Conservation (phyloP, 108 stramenopile species). For the Pseudonitzschia pungens region DNA sequence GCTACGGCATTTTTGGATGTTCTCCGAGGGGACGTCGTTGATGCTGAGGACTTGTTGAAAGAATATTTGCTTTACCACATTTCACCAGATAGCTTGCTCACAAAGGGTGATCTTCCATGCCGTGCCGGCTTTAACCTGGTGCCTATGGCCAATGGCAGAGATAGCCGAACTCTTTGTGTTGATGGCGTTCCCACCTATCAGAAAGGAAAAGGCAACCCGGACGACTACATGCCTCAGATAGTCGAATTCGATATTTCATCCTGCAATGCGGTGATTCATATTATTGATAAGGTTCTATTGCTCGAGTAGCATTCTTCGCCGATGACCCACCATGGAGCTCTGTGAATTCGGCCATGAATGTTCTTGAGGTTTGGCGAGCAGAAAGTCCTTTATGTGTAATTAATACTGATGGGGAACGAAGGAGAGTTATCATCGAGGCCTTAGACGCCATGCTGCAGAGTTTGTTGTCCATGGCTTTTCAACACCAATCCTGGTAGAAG, state of each 20-base stretch:
- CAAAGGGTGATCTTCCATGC: constrained; percentile 4
- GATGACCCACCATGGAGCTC: too few relatives aligned
- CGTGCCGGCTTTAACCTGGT: neutral
- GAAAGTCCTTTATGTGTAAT: too few relatives aligned
- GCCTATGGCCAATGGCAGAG: neutral
- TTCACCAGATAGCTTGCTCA: neutral
- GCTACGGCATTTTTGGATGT: neutral
- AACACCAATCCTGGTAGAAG: too few relatives aligned
- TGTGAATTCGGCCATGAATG: too few relatives aligned
- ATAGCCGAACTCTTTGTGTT: constrained; percentile 11
- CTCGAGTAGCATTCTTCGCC: neutral
- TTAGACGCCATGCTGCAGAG: too few relatives aligned
- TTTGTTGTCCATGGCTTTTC: too few relatives aligned
- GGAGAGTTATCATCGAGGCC: too few relatives aligned
- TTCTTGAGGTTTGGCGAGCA: too few relatives aligned
- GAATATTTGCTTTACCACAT: neutral
- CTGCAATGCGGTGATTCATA: constrained; percentile 49
- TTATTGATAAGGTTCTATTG: constrained; percentile 37
- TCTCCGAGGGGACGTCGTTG: neutral
- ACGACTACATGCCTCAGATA: constrained; percentile 12
- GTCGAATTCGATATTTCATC: constrained; percentile 36
- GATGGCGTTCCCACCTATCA: neutral
- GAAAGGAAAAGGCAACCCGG: constrained; percentile 14
- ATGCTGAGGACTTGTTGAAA: neutral
- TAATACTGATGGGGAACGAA: too few relatives aligned